These are phyloP conservation scores for Corymbia citriodora DNA, from an alignment of 441 rosid genomes.

Conservation along the genomic window DNA sequence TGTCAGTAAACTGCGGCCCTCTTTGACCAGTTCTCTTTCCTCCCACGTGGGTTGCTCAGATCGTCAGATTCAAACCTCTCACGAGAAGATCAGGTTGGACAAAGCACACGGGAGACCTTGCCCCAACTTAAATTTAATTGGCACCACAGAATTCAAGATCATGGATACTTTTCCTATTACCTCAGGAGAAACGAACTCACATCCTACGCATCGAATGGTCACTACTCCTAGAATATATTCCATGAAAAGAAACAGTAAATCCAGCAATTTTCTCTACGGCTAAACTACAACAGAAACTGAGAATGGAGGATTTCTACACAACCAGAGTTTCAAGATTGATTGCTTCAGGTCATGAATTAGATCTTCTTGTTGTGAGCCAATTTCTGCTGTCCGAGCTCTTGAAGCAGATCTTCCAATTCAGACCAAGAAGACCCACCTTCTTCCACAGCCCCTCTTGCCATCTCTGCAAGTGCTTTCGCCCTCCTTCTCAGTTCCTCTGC, in stretches of 20 bases:
- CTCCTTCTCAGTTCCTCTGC: neutral
- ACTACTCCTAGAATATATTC: neutral
- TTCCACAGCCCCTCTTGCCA: conserved; percentile 2
- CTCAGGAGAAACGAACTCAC: neutral
- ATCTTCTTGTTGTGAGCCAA: neutral
- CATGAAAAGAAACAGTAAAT: neutral
- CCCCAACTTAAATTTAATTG: neutral
- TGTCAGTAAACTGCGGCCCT: too few relatives aligned
- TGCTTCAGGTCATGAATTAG: neutral
- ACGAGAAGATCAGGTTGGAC: too few relatives aligned
- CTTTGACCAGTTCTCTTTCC: too few relatives aligned
- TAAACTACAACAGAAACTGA: neutral
- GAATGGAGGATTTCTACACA: neutral
- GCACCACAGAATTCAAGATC: neutral
- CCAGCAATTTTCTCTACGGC: neutral
- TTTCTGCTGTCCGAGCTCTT: neutral
- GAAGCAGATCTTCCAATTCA: neutral
- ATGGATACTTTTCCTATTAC: neutral
- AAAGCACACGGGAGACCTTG: too few relatives aligned
- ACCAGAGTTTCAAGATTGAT: neutral
- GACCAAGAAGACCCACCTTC: conserved; percentile 1
- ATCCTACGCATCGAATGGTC: neutral
- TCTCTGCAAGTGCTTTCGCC: neutral
- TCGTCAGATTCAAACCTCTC: too few relatives aligned
- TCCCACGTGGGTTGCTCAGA: too few relatives aligned